These are phyloP conservation scores for Dactylellina drechsleri DNA, from an alignment of 2,329 filamentous ascomycete species.

Conservation along the genomic window DNA sequence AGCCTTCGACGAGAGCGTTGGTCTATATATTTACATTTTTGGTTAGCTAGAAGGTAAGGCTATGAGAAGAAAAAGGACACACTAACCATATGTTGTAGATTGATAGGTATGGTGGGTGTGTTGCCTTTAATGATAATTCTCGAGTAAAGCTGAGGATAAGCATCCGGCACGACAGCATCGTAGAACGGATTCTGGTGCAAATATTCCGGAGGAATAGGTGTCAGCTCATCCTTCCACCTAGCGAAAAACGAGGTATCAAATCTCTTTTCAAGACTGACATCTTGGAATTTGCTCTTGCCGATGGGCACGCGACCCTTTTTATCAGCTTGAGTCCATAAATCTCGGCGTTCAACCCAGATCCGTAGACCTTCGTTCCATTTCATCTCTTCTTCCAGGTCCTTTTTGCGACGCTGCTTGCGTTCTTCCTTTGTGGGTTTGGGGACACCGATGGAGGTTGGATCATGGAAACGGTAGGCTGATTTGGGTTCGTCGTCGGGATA, in stretches of 20 bases:
- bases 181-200: slow-evolving; percentile 56
- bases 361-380: slow-evolving; percentile 57
- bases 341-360: slow-evolving; percentile 56
- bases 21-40: slow-evolving; percentile 23
- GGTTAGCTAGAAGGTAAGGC: background rate
- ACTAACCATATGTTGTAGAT: slow-evolving; percentile 56
- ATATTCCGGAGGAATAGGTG: slow-evolving; percentile 36
- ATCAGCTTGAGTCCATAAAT: slow-evolving; percentile 58
- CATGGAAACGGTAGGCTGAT: slow-evolving; percentile 54
- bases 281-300: slow-evolving; percentile 57
- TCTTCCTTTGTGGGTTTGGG: slow-evolving; percentile 35
- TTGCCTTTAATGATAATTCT: slow-evolving; percentile 56
- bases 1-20: slow-evolving; percentile 57
- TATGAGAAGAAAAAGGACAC: background rate
- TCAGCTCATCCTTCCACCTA: slow-evolving; percentile 45
- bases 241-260: slow-evolving; percentile 25
- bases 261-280: slow-evolving; percentile 53
- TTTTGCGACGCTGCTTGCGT: slow-evolving; percentile 34
- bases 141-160: slow-evolving; percentile 57
- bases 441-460: slow-evolving; percentile 36
- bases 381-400: slow-evolving; percentile 56
- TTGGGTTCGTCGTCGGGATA: slow-evolving; percentile 51
- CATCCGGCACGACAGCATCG: slow-evolving; percentile 53
- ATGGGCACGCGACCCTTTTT: slow-evolving; percentile 57
- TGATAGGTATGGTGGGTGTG: slow-evolving; percentile 57